Conservation (phyloP, 208 protist genomes). For the Trypanosoma mega region DNA sequence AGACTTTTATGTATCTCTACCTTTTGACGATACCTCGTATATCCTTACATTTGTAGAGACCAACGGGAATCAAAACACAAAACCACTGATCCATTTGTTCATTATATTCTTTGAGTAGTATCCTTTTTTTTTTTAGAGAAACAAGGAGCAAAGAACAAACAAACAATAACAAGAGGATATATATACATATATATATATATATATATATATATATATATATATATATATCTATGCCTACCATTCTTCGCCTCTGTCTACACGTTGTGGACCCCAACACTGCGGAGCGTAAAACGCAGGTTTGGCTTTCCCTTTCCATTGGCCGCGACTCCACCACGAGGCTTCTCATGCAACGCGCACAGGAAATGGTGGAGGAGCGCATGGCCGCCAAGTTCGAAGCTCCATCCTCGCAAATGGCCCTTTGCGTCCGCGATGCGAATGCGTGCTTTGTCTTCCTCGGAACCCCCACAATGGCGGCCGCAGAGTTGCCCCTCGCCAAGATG, state of each 20-base stretch:
- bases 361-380: conserved; percentile 40
- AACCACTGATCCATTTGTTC: too few relatives aligned
- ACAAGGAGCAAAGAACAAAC: too few relatives aligned
- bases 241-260: conserved; percentile 25
- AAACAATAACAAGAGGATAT: too few relatives aligned
- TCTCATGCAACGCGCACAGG: conserved; percentile 29
- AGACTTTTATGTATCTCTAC: not conserved
- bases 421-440: conserved; percentile 30
- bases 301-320: conserved; percentile 40
- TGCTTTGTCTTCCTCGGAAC: conserved; percentile 35
- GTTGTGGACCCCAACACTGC: conserved; percentile 1
- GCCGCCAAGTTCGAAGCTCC: conserved; percentile 19
- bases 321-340: conserved; percentile 27
- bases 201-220: not conserved
- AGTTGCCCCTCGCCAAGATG: conserved; percentile 16
- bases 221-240: conserved; percentile 8
- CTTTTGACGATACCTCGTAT: too few relatives aligned
- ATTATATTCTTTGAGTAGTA: too few relatives aligned
- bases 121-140: too few relatives aligned
- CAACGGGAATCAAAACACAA: too few relatives aligned
- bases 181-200: not conserved
- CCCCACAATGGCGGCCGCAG: not conserved
- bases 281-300: conserved; percentile 22
- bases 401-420: conserved; percentile 24
- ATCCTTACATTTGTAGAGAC: too few relatives aligned